These are phyloP conservation scores for Penicillium cinerascens DNA, from an alignment of 495 filamentous ascomycete species.

Conservation along the genomic window DNA sequence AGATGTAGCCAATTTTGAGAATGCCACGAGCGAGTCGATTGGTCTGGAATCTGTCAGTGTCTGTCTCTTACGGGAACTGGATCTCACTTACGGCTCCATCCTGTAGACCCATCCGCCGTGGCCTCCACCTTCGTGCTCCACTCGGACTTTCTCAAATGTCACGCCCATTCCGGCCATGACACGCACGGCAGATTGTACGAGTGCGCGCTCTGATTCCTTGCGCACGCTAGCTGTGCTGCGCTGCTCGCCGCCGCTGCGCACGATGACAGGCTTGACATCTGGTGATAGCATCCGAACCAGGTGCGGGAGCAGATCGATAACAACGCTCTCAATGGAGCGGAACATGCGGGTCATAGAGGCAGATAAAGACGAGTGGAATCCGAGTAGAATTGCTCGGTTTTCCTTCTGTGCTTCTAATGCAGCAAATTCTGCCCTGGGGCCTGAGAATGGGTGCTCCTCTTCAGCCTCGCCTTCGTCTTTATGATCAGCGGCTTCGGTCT, in stretches of 20 bases:
- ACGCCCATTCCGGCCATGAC: slow-evolving; percentile 78
- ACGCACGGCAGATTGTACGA: slow-evolving; percentile 73
- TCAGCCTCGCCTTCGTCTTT: slow-evolving; percentile 50
- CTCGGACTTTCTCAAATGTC: slow-evolving; percentile 73
- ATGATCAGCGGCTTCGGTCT: slow-evolving; percentile 26
- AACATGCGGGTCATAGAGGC: slow-evolving; percentile 66
- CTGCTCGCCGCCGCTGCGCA: slow-evolving; percentile 65
- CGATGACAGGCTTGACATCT: slow-evolving; percentile 86
- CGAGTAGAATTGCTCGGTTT: slow-evolving; percentile 53
- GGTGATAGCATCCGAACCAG: slow-evolving; percentile 79
- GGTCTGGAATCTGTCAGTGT: slow-evolving; percentile 43
- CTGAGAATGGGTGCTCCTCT: slow-evolving; percentile 68
- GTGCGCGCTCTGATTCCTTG: slow-evolving; percentile 73
- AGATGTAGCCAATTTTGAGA: slow-evolving; percentile 35
- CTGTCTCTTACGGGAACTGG: slow-evolving; percentile 5
- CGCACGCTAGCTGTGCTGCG: slow-evolving; percentile 77
- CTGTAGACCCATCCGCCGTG: slow-evolving; percentile 75
- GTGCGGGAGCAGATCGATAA: slow-evolving; percentile 79
- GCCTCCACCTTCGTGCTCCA: slow-evolving; percentile 61
- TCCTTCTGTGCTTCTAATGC: slow-evolving; percentile 73
- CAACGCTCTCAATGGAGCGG: slow-evolving; percentile 67
- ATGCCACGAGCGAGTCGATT: slow-evolving; percentile 60
- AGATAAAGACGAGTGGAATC: slow-evolving; percentile 55
- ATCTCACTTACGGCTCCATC: slow-evolving; percentile 80
- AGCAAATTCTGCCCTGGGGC: slow-evolving; percentile 71